These are phyloP conservation scores for Globisporangium spiculum DNA, from an alignment of 352 stramenopile species.

Conservation along the genomic window DNA sequence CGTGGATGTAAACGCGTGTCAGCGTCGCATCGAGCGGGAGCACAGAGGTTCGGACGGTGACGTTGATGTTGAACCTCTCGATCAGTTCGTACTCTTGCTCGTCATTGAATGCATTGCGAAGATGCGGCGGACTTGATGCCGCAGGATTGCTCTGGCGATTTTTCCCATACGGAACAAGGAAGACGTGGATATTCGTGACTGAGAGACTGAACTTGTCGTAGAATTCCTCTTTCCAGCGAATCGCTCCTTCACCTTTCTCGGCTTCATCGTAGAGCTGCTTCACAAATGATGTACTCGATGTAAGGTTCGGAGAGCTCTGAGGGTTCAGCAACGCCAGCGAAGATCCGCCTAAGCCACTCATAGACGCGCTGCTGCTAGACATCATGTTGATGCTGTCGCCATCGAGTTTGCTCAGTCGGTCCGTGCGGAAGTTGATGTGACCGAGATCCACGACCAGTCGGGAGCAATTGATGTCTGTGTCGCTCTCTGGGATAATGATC, in stretches of 20 bases:
- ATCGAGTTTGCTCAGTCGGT: constrained; percentile 77
- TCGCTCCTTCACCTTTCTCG: constrained; percentile 76
- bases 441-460: constrained; percentile 81
- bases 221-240: constrained; percentile 90
- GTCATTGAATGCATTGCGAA: constrained; percentile 37
- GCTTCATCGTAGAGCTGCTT: constrained; percentile 87
- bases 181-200: constrained; percentile 79
- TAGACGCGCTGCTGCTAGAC: constrained; percentile 26
- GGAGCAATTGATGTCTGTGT: constrained; percentile 74
- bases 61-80: constrained; percentile 86
- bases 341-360: constrained; percentile 28
- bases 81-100: constrained; percentile 76
- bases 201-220: constrained; percentile 89
- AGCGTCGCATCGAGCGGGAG: constrained; percentile 82
- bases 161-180: constrained; percentile 75
- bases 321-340: constrained; percentile 44
- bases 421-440: constrained; percentile 81
- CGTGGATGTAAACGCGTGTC: constrained; percentile 80
- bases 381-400: constrained; percentile 38
- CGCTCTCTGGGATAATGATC: constrained; percentile 80
- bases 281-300: constrained; percentile 71
- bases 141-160: constrained; percentile 13
- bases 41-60: constrained; percentile 81
- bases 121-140: constrained; percentile 31
- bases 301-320: constrained; percentile 38